Evolutionary conservation across 768 basidiomycete species (phyloP).

Genomic region (Tephrocybe rancida): DNA sequence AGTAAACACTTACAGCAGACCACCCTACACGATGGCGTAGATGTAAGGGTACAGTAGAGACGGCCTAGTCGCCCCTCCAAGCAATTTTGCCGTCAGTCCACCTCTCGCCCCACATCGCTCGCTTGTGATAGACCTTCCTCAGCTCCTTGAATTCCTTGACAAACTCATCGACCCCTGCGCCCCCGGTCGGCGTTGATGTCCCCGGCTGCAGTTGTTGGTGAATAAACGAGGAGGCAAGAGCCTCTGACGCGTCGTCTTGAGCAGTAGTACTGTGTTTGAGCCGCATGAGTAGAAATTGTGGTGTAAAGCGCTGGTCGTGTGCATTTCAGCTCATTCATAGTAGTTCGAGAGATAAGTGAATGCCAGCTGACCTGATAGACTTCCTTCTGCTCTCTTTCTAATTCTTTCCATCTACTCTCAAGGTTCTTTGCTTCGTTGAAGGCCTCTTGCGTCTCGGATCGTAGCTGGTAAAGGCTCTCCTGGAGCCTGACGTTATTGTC

Average conservation of each 20-base stretch:
- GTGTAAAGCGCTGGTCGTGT: constrained; percentile 69
- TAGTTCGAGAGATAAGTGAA: not conserved
- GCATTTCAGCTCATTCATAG: not conserved
- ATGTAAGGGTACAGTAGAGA: not conserved
- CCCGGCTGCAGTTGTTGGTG: constrained; percentile 48
- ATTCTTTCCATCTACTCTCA: constrained; percentile 81
- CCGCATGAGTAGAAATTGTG: constrained; percentile 87
- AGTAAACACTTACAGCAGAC: not conserved
- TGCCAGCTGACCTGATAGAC: constrained; percentile 72
- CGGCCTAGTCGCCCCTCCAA: constrained; percentile 70
- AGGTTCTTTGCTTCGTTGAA: constrained; percentile 86
- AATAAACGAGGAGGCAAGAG: constrained; percentile 81
- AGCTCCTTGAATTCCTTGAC: constrained; percentile 85
- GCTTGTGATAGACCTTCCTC: constrained; percentile 91
- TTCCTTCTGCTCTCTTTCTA: constrained; percentile 87
- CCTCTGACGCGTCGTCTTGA: constrained; percentile 89
- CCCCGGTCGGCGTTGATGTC: constrained; percentile 38
- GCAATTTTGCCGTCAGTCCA: constrained; percentile 86
- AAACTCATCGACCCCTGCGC: constrained; percentile 81
- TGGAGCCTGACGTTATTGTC: constrained; percentile 78
- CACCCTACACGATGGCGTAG: not conserved
- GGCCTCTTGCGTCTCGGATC: constrained; percentile 82
- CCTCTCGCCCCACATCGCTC: constrained; percentile 86
- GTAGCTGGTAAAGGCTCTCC: constrained; percentile 71
- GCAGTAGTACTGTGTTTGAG: constrained; percentile 86